Evolutionary conservation across 345 rosid genomes (phyloP).

Genomic region (Arabis hirsuta): DNA sequence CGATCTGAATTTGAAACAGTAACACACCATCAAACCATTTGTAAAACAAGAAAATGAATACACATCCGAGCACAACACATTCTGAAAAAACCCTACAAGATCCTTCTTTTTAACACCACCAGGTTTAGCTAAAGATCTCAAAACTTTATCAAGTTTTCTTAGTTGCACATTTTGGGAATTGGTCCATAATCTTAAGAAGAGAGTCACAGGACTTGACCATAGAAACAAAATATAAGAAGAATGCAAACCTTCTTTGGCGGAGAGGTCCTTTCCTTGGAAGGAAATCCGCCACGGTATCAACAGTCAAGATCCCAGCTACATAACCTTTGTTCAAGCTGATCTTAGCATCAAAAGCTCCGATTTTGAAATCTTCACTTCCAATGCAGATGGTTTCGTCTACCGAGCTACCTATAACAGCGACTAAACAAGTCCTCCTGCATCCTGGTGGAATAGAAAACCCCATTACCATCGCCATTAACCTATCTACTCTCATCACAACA

Average conservation of each 20-base stretch:
- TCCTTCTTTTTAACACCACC: neutral
- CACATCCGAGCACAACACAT: neutral
- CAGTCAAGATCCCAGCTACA: constrained; percentile 88
- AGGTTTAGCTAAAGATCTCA: neutral
- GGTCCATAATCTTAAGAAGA: neutral
- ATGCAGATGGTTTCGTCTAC: constrained; percentile 52
- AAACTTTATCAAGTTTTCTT: neutral
- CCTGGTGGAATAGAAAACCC: constrained; percentile 77
- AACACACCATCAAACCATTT: constrained; percentile 18
- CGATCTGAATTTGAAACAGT: constrained; percentile 52
- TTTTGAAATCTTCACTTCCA: constrained; percentile 71
- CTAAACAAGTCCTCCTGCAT: constrained; percentile 74
- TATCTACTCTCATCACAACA: constrained; percentile 73
- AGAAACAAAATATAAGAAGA: neutral
- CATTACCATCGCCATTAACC: constrained; percentile 73
- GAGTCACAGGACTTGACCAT: neutral
- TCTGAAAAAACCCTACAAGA: neutral
- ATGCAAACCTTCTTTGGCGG: constrained; percentile 69
- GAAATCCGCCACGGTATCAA: constrained; percentile 85
- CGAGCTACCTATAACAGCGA: constrained; percentile 75
- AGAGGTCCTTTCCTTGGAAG: constrained; percentile 89
- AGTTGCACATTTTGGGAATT: constrained; percentile 7
- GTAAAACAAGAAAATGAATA: neutral
- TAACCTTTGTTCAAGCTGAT: constrained; percentile 67
- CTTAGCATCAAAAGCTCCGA: constrained; percentile 74